phyloP scores from a whole-genome alignment of 495 filamentous ascomycete genomes.

The Massariosphaeria phaeospora region DNA sequence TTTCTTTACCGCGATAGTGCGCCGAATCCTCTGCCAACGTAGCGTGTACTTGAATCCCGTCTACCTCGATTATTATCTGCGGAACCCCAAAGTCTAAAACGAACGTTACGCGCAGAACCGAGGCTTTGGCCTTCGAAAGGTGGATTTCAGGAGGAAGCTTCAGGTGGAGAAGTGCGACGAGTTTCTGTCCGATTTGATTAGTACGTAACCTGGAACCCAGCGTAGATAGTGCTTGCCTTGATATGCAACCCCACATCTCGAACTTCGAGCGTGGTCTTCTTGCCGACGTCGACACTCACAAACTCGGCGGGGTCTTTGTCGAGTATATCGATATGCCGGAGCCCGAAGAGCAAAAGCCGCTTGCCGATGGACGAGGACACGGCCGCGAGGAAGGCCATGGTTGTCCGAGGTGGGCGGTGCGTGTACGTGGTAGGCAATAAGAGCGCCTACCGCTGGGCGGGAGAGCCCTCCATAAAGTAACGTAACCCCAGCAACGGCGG shows the following conservation, averaged over 20 bases:
- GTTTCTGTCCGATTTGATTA: conserved; percentile 52
- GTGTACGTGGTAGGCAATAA: conserved; percentile 5
- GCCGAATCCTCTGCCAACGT: conserved; percentile 32
- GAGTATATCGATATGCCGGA: conserved; percentile 73
- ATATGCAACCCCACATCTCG: conserved; percentile 72
- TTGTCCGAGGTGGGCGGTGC: not conserved
- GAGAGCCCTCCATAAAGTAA: conserved; percentile 1
- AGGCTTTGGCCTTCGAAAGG: conserved; percentile 63
- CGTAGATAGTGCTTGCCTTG: conserved; percentile 49
- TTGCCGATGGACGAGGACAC: conserved; percentile 76
- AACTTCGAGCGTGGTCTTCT: conserved; percentile 71
- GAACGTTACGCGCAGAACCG: conserved; percentile 67
- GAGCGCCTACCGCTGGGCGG: conserved; percentile 20
- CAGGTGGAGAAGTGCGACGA: conserved; percentile 61
- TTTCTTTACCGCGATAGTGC: conserved; percentile 16
- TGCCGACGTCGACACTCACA: conserved; percentile 56
- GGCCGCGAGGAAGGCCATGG: conserved; percentile 50
- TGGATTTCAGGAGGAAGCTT: conserved; percentile 60
- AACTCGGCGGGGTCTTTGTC: conserved; percentile 75
- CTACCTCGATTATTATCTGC: conserved; percentile 68
- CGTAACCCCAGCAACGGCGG: not conserved
- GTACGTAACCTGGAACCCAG: not conserved
- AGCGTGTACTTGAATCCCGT: conserved; percentile 68
- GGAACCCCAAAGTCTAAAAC: conserved; percentile 77
- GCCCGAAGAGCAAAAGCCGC: conserved; percentile 64